Evolutionary conservation across 2,329 filamentous ascomycete species (phyloP).

Genomic region (Nemania sp.): DNA sequence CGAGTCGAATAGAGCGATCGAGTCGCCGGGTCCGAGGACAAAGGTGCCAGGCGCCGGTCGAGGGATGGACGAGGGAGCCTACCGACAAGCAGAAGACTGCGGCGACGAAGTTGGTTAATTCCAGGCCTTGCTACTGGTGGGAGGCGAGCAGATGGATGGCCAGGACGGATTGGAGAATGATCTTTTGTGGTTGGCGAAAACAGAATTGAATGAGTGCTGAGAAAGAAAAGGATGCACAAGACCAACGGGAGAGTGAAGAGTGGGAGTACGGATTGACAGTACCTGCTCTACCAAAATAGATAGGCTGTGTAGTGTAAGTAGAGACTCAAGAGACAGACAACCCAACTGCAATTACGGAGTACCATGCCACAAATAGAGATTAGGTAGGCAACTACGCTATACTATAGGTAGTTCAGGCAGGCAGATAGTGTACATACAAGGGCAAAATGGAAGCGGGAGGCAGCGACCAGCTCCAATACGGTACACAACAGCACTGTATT

Average conservation of each 20-base stretch:
- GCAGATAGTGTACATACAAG: too few species aligned
- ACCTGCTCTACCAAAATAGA: neutral
- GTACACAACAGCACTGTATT: too few species aligned
- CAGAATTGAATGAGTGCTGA: slow-evolving; percentile 15
- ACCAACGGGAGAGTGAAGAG: slow-evolving; percentile 21
- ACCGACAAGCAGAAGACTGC: slow-evolving; percentile 7
- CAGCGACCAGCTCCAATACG: too few species aligned
- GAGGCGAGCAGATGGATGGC: slow-evolving; percentile 2
- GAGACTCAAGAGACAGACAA: neutral
- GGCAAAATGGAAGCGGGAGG: too few species aligned
- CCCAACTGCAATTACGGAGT: neutral
- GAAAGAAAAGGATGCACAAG: slow-evolving; percentile 25
- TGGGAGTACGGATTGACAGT: slow-evolving; percentile 18
- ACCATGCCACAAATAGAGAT: neutral
- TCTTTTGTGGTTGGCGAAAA: slow-evolving; percentile 18
- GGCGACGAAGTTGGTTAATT: slow-evolving; percentile 9
- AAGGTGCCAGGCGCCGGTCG: slow-evolving; percentile 1
- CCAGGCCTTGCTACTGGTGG: neutral
- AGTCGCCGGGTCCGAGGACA: slow-evolving; percentile 5
- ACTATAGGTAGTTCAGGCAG: too few species aligned
- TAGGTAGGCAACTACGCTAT: neutral
- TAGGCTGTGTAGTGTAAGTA: neutral
- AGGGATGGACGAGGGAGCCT: neutral
- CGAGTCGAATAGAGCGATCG: slow-evolving; percentile 21
- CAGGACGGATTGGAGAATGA: slow-evolving; percentile 22